A percentile compares a stretch with the other conserved stretches of the same genome.
phyloP scores from a whole-genome alignment of 1,284 basidiomycete species.

The Puccinia polysora region DNA sequence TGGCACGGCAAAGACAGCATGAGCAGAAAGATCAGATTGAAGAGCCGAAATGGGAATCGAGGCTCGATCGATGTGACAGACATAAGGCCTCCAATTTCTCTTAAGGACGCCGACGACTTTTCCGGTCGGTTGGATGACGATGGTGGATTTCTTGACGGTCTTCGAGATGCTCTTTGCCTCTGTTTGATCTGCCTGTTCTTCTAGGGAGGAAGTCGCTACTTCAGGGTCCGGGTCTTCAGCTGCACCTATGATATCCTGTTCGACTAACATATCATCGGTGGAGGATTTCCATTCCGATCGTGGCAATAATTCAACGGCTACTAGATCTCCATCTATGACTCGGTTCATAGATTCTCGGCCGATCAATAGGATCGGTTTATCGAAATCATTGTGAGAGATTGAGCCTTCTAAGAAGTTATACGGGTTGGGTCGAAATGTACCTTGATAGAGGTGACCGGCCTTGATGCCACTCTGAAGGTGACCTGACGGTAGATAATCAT shows the following conservation, averaged over 20 bases:
- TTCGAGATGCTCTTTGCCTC: slow-evolving; percentile 54
- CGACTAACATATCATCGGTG: slow-evolving; percentile 77
- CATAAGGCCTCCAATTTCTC: slow-evolving; percentile 58
- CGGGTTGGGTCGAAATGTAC: slow-evolving; percentile 88
- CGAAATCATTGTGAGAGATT: slow-evolving; percentile 68
- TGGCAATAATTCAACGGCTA: slow-evolving; percentile 82
- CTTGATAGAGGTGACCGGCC: slow-evolving; percentile 76
- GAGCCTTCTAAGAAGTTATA: slow-evolving; percentile 95
- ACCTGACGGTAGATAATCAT: slow-evolving; percentile 72
- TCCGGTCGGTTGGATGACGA: slow-evolving; percentile 30
- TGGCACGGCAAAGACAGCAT: slow-evolving; percentile 91
- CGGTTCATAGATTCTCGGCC: slow-evolving; percentile 94
- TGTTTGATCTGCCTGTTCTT: slow-evolving; percentile 42
- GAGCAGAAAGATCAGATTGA: slow-evolving; percentile 71
- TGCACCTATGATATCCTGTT: slow-evolving; percentile 65
- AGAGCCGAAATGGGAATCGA: slow-evolving; percentile 73
- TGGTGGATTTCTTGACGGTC: not conserved
- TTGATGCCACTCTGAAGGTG: slow-evolving; percentile 78
- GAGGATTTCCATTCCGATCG: slow-evolving; percentile 89
- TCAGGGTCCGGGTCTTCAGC: slow-evolving; percentile 75
- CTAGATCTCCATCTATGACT: slow-evolving; percentile 86
- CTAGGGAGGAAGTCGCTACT: slow-evolving; percentile 1
- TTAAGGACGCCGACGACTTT: slow-evolving; percentile 39
- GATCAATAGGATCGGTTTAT: slow-evolving; percentile 75
- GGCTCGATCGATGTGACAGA: slow-evolving; percentile 88